Evolutionary conservation across 139 green algal species (phyloP), one percentile per base, ranked within the genome.

Genomic region (Tetradesmus obliquus): DNA sequence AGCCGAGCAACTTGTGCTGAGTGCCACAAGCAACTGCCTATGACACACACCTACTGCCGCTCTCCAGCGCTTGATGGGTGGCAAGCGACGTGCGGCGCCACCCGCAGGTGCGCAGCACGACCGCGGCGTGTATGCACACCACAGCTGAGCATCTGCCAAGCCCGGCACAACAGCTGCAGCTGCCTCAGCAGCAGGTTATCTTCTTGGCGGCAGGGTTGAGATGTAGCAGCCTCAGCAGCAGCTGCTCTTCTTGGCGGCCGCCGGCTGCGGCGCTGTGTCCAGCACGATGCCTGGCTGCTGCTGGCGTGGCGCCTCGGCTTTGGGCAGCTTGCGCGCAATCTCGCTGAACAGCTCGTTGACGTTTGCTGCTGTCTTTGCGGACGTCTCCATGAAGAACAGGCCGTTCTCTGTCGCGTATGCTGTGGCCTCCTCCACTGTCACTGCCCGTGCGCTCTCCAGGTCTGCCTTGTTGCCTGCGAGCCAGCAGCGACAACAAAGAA

Each of bases 391-490:
- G 89, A 97, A 99, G 82, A 96, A 96, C 79, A 99, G 93, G 3
- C 95, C 94, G 58, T 98, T 97, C 91, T 99, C 97, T 5, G 96
- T 93, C 1, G 98, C 97, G 87, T 99, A 99, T 0, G 93, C 94
- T 82, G 97, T 93, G 9, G 96, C 97, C 89, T 98, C 96, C 55
- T 97, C 96, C 2, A 89, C 89, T 4, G 91, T 91, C 3, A 98
- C 96, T 10, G 94, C 94, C 71, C 97, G 87, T 12, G 96, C 88
- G 5, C 94, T 93, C 55, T 96, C 94, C 71, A 99, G 93, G 91
- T 99, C 98, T 3, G 96, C 95, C 95, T 99, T 99, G 96, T 99
- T 99, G 71, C 97, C 98, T 95, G 92, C 84, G 62, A 5, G 6
- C n/a, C 51, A 57, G 53, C 80, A 83, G 79, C 15, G n/a, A 76